Percentiles rank a stretch among this genome's conserved stretches.
Evolutionary conservation across 225 moss, liverwort and hornwort species (phyloP).

Genomic region (Takakia lepidozioides): DNA sequence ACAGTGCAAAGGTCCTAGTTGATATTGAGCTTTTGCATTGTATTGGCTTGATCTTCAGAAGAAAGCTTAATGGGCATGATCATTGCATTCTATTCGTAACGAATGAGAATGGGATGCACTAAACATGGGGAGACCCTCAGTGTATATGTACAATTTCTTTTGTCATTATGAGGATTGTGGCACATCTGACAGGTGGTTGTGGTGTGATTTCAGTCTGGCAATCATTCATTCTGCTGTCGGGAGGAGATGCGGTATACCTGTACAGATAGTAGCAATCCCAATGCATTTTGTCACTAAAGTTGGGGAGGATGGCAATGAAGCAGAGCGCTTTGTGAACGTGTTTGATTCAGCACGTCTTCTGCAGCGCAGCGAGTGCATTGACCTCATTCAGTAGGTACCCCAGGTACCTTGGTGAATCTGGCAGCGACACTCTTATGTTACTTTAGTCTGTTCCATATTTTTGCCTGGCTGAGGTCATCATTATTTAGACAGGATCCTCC

Average conservation of each 20-base stretch:
- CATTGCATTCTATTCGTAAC: too few relatives aligned
- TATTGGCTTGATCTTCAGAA: too few relatives aligned
- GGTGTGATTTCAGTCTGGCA: slow-evolving; percentile 32
- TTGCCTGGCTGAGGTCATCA: too few relatives aligned
- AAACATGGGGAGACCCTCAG: too few relatives aligned
- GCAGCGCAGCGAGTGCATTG: slow-evolving; percentile 46
- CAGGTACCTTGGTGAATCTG: slow-evolving; percentile 38
- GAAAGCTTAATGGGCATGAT: too few relatives aligned
- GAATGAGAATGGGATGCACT: too few relatives aligned
- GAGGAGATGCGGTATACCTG: slow-evolving; percentile 46
- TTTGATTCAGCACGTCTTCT: slow-evolving; percentile 41
- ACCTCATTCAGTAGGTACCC: slow-evolving; percentile 57
- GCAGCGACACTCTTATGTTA: slow-evolving; percentile 8
- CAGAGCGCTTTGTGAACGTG: slow-evolving; percentile 47
- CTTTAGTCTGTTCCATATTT: too few relatives aligned
- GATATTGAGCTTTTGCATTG: too few relatives aligned
- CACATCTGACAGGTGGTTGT: not conserved
- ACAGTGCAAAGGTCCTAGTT: too few relatives aligned
- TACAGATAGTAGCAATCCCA: slow-evolving; percentile 45
- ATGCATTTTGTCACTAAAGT: slow-evolving; percentile 50
- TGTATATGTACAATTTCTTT: too few relatives aligned
- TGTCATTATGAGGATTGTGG: too few relatives aligned
- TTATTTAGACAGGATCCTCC: too few relatives aligned
- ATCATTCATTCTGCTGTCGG: slow-evolving; percentile 55
- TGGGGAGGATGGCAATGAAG: slow-evolving; percentile 30